phyloP scores from a whole-genome alignment of 148 eudicot genomes.

The Chenopodium album region DNA sequence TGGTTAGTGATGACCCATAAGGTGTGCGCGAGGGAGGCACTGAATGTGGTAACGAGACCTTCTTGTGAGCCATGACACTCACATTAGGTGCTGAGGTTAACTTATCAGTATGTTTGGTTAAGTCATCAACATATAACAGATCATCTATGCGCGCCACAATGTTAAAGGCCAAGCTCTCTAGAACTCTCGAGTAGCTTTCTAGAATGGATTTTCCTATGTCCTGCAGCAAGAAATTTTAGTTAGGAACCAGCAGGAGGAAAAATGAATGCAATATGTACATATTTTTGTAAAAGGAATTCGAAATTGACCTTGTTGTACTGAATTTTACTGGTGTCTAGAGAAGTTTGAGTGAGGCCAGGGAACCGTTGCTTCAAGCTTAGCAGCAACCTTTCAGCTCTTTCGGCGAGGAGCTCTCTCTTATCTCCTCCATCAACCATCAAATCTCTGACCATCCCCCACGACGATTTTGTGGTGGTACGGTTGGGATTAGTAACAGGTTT shows the following conservation, averaged over 20 bases:
- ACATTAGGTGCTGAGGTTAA: conserved; percentile 41
- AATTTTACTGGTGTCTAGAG: conserved; percentile 70
- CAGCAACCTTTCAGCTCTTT: conserved; percentile 74
- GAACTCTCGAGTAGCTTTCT: conserved; percentile 96
- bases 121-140: conserved; percentile 80
- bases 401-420: conserved; percentile 61
- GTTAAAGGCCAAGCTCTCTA: conserved; percentile 81
- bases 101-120: conserved; percentile 58
- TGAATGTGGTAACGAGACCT: conserved; percentile 41
- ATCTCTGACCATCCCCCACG: conserved; percentile 80
- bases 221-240: conserved; percentile 35
- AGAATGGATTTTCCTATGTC: conserved; percentile 89
- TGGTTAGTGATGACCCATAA: conserved; percentile 39
- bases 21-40: conserved; percentile 68
- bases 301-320: conserved; percentile 69
- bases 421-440: conserved; percentile 75
- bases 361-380: conserved; percentile 72
- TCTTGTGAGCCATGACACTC: conserved; percentile 57
- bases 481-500: conserved; percentile 42
- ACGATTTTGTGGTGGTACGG: conserved; percentile 54
- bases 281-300: neutral
- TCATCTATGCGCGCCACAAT: conserved; percentile 87
- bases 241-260: neutral
- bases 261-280: neutral
- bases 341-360: conserved; percentile 78